These are phyloP conservation scores for Dioscorea dumetorum DNA, from an alignment of 106 monocot genomes.

Conservation along the genomic window DNA sequence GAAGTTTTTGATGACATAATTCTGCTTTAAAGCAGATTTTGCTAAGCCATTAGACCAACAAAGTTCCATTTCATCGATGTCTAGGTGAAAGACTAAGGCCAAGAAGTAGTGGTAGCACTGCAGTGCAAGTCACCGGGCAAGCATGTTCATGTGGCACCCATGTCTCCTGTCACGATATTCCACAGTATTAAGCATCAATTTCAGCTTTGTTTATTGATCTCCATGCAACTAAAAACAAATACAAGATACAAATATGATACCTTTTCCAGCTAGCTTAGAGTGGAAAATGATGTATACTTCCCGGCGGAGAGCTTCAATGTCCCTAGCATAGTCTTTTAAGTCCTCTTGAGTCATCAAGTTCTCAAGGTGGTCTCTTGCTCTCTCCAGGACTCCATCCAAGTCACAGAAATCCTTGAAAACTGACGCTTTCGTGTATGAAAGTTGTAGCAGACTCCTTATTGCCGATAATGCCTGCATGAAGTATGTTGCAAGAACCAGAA, in stretches of 20 bases:
- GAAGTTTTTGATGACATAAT: no score
- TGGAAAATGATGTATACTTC: constrained; percentile 58
- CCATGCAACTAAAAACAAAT: neutral
- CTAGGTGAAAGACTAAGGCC: no score
- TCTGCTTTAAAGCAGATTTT: no score
- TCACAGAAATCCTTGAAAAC: constrained; percentile 57
- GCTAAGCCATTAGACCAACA: no score
- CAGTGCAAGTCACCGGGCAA: neutral
- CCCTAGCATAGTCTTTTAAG: constrained; percentile 46
- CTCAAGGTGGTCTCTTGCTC: constrained; percentile 42
- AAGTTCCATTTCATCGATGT: no score
- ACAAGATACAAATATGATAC: constrained; percentile 6
- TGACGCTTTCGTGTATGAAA: constrained; percentile 31
- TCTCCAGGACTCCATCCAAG: constrained; percentile 49
- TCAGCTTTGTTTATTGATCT: neutral
- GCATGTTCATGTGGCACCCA: constrained; percentile 23
- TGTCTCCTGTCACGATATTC: constrained; percentile 6
- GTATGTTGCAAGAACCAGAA: neutral
- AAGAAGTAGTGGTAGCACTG: neutral
- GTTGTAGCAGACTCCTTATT: constrained; percentile 59
- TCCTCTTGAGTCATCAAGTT: constrained; percentile 30
- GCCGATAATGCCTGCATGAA: constrained; percentile 63
- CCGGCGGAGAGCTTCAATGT: constrained; percentile 52
- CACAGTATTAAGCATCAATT: neutral
- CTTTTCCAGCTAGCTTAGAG: constrained; percentile 52